Percentiles rank a stretch among this genome's conserved stretches.
Evolutionary conservation across 148 eudicot genomes (phyloP).

Genomic region (Heliamphora exappendiculata): DNA sequence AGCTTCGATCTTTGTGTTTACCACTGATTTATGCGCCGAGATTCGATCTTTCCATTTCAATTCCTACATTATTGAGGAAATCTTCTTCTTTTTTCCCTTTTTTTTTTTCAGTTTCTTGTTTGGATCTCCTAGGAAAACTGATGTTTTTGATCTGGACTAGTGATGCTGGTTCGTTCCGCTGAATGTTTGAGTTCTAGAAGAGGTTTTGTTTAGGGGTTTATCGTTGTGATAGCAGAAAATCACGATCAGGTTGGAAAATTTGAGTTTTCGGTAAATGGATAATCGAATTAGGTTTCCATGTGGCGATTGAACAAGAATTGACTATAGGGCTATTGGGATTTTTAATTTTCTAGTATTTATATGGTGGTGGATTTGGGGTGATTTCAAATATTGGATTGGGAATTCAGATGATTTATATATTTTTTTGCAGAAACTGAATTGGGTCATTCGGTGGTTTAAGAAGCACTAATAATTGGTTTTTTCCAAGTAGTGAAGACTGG

Average conservation of each 20-base stretch:
- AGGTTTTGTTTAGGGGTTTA: slow-evolving; percentile 3
- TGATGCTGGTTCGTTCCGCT: neutral
- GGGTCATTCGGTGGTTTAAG: no score
- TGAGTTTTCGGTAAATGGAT: neutral
- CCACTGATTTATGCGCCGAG: neutral
- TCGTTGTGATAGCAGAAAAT: slow-evolving; percentile 1
- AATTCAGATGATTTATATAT: neutral
- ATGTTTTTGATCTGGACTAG: neutral
- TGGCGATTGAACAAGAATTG: slow-evolving; percentile 1
- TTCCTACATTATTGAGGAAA: neutral
- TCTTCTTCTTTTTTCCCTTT: no score
- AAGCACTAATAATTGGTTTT: no score
- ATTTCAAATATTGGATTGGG: neutral
- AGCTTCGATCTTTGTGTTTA: neutral
- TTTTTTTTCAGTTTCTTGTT: neutral
- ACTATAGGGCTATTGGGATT: neutral
- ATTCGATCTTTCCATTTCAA: neutral
- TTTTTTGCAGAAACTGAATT: neutral
- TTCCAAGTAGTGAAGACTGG: slow-evolving; percentile 17
- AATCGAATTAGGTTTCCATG: slow-evolving; percentile 1
- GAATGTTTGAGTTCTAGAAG: neutral
- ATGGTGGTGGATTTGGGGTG: slow-evolving; percentile 1
- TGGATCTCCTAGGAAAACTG: neutral
- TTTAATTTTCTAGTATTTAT: neutral
- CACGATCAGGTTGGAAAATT: neutral